phyloP scores from a whole-genome alignment of 225 moss, liverwort and hornwort species.

The Bryum argenteum region DNA sequence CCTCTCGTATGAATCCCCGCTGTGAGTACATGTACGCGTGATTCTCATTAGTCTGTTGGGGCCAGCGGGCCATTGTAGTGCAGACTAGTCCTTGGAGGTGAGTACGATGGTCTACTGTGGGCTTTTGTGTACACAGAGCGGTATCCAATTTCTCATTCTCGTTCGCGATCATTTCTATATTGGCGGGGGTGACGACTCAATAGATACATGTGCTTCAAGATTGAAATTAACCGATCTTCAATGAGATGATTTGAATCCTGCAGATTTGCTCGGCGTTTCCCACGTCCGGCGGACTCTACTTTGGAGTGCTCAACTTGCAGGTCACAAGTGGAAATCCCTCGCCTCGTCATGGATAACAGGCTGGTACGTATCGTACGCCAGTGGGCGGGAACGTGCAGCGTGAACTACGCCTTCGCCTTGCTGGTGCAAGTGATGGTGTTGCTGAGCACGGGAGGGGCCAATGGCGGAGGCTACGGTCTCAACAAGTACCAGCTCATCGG shows the following conservation, averaged over 20 bases:
- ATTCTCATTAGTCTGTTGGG: not conserved
- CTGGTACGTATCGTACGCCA: constrained; percentile 59
- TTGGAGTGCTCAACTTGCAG: constrained; percentile 54
- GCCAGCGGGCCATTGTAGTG: not conserved
- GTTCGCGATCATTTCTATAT: constrained; percentile 56
- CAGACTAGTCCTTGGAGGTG: not conserved
- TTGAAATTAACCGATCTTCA: too few relatives aligned
- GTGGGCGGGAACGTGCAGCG: constrained; percentile 63
- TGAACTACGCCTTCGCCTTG: constrained; percentile 53
- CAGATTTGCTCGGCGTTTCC: constrained; percentile 57
- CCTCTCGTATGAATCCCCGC: constrained; percentile 33
- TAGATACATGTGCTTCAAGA: constrained; percentile 21
- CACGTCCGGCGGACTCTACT: constrained; percentile 50
- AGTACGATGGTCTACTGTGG: too few relatives aligned
- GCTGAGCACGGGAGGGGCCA: constrained; percentile 59
- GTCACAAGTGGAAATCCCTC: constrained; percentile 47
- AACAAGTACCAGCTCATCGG: constrained; percentile 54
- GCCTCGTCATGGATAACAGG: constrained; percentile 55
- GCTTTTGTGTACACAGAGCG: constrained; percentile 8
- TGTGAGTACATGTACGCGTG: too few relatives aligned
- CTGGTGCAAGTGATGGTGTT: constrained; percentile 60
- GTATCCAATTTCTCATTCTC: constrained; percentile 68
- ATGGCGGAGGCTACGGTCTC: constrained; percentile 54
- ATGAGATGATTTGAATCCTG: too few relatives aligned
- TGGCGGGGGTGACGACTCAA: constrained; percentile 58